phyloP scores from a whole-genome alignment of 1,284 basidiomycete species.

The Schizophyllum commune region DNA sequence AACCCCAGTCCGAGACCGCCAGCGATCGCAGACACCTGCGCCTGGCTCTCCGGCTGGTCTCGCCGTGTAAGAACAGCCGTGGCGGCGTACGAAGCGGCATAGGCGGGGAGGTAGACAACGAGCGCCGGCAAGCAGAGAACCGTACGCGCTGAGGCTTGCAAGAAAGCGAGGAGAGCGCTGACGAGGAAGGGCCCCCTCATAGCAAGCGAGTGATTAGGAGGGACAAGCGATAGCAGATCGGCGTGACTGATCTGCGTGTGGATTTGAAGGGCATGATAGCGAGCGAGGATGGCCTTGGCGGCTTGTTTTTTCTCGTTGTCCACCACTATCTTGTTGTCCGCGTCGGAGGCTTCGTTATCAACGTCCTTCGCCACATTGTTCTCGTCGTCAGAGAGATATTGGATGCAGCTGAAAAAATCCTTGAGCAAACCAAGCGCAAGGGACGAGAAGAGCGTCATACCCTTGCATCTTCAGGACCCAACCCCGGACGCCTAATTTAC shows the following conservation, averaged over 20 bases:
- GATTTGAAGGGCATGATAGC: slow-evolving; percentile 53
- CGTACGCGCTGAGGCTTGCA: not conserved
- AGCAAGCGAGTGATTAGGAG: not conserved
- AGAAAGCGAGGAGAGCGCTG: not conserved
- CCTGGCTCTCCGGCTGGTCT: not conserved
- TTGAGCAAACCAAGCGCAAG: too few species aligned
- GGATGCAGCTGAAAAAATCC: too few species aligned
- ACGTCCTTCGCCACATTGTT: too few species aligned
- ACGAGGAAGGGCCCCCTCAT: not conserved
- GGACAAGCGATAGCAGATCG: slow-evolving; percentile 31
- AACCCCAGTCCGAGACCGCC: not conserved
- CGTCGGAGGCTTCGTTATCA: slow-evolving; percentile 8
- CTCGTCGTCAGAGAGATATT: slow-evolving; percentile 3
- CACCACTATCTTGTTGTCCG: slow-evolving; percentile 8
- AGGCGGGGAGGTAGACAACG: not conserved
- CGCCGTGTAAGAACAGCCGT: not conserved
- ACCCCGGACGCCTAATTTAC: slow-evolving; percentile 38
- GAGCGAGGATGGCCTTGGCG: slow-evolving; percentile 37
- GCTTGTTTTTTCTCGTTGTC: not conserved
- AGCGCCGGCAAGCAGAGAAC: not conserved
- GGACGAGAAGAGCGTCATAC: slow-evolving; percentile 38
- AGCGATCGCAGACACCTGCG: not conserved
- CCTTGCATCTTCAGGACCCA: slow-evolving; percentile 52
- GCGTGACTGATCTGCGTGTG: slow-evolving; percentile 46
- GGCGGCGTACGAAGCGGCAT: not conserved